These are phyloP conservation scores for Colletotrichum trifolii DNA, from an alignment of 2,329 filamentous ascomycete species.

Conservation along the genomic window DNA sequence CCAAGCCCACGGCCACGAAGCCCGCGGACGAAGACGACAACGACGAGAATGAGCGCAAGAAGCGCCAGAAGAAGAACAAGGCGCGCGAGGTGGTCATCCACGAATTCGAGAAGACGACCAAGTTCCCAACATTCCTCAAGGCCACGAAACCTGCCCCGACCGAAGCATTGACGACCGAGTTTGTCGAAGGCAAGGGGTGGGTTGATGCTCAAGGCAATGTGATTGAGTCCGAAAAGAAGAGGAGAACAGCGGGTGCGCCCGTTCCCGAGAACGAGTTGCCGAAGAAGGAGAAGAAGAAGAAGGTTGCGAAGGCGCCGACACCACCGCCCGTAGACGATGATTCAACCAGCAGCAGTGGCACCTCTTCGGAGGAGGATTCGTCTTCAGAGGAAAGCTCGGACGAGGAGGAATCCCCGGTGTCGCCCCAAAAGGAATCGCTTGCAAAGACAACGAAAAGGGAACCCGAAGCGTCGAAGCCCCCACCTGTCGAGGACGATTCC, in stretches of 20 bases:
- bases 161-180: slow-evolving; percentile 65
- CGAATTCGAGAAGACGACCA: slow-evolving; percentile 88
- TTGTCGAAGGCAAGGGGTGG: slow-evolving; percentile 89
- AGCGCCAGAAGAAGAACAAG: slow-evolving; percentile 68
- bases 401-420: slow-evolving; percentile 39
- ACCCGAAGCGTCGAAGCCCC: slow-evolving; percentile 24
- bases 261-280: slow-evolving; percentile 40
- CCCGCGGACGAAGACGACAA: slow-evolving; percentile 51
- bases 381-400: slow-evolving; percentile 48
- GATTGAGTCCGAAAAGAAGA: slow-evolving; percentile 68
- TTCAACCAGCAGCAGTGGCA: slow-evolving; percentile 52
- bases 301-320: slow-evolving; percentile 29
- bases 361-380: slow-evolving; percentile 46
- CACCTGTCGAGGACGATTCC: slow-evolving; percentile 39
- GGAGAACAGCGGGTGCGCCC: slow-evolving; percentile 41
- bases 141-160: slow-evolving; percentile 55
- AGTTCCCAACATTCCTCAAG: slow-evolving; percentile 85
- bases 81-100: slow-evolving; percentile 77
- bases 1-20: slow-evolving; percentile 49
- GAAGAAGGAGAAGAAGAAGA: slow-evolving; percentile 34
- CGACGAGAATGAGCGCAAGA: slow-evolving; percentile 59
- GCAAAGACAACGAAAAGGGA: slow-evolving; percentile 10
- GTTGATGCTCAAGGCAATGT: slow-evolving; percentile 82
- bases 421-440: slow-evolving; percentile 26
- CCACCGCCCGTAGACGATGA: slow-evolving; percentile 43